Base-by-base conservation (phyloP, 768 basidiomycete species). In the Hydnomerulius pinastri region DNA sequence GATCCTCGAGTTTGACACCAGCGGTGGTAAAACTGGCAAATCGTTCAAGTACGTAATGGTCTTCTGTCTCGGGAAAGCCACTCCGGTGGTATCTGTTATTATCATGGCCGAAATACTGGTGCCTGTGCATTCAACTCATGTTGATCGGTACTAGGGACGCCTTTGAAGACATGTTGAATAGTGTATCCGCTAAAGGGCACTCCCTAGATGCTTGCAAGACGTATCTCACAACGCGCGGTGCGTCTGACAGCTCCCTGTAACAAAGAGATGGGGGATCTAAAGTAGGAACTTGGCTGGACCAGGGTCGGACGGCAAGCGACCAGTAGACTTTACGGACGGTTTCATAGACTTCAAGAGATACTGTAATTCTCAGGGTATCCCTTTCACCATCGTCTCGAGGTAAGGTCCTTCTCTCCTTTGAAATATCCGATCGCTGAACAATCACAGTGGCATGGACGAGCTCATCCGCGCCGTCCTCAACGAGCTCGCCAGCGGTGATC, bases 381-480 rank as follows among this genome's bases (percentile, higher is more conserved):
- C 97, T 11, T 79, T 97, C 54, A 86, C 96, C 53, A 91, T 98
- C 64, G 92, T 97, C 36, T 97, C 95, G 4, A 92, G 90, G 91
- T 90, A 55, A 41, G 73, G 21, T 29, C 33, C 29, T 39, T 27
- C 1, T 39, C 25, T 39, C 37, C 33, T 18, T 24, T 20, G 15
- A 44, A 28, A 52, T n/a, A n/a, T n/a, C n/a, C n/a, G n/a, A n/a
- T n/a, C 3, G 11, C 30, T 35, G 25, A 28, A 23, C n/a, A 9
- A 21, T 20, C 20, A 35, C 30, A 93, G 91, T 56, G 95, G 94
- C 20, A 97, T 97, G 94, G 86, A 85, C 9, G 94, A 95, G 11
- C 80, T 90, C 57, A 98, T 99, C 59, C 89, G 92, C 35, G 91
- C 91, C 0, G 88, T 97, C 5, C 79, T 98, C n/a, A 81, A 84